phyloP scores from a whole-genome alignment of 495 filamentous ascomycete species.

The Emericellopsis terricola region DNA sequence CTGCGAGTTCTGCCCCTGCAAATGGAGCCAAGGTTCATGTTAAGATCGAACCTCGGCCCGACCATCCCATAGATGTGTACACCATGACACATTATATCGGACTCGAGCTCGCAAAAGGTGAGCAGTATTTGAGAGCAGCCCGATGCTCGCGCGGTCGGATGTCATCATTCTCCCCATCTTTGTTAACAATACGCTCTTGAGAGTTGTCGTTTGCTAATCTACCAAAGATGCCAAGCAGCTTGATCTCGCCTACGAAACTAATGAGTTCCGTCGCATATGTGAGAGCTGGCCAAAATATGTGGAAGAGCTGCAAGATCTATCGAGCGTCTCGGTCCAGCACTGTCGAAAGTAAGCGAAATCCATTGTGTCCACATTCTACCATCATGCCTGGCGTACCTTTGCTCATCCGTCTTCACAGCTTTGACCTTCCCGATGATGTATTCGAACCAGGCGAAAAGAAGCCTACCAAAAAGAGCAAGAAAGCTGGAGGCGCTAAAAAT shows the following conservation, averaged over 20 bases:
- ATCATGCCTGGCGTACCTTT: too few relatives aligned
- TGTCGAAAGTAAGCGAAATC: constrained; percentile 47
- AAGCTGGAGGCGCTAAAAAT: constrained; percentile 4
- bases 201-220: too few relatives aligned
- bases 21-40: too few relatives aligned
- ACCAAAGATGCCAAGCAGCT: constrained; percentile 36
- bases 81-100: constrained; percentile 85
- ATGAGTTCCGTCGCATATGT: constrained; percentile 56
- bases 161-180: too few relatives aligned
- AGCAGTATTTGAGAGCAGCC: too few relatives aligned
- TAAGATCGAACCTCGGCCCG: too few relatives aligned
- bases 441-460: constrained; percentile 67
- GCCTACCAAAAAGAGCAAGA: constrained; percentile 31
- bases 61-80: constrained; percentile 38
- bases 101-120: constrained; percentile 51
- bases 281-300: constrained; percentile 48
- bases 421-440: constrained; percentile 73
- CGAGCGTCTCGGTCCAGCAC: constrained; percentile 53
- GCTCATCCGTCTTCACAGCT: constrained; percentile 43
- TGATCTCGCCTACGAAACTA: constrained; percentile 52
- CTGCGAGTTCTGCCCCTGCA: constrained; percentile 7
- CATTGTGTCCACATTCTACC: too few relatives aligned
- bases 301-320: constrained; percentile 25
- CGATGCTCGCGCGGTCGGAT: too few relatives aligned
- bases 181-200: too few relatives aligned